A percentile compares a stretch with the other conserved stretches of the same genome.
phyloP scores from a whole-genome alignment of 345 rosid genomes.

The Eutrema yunnanense region DNA sequence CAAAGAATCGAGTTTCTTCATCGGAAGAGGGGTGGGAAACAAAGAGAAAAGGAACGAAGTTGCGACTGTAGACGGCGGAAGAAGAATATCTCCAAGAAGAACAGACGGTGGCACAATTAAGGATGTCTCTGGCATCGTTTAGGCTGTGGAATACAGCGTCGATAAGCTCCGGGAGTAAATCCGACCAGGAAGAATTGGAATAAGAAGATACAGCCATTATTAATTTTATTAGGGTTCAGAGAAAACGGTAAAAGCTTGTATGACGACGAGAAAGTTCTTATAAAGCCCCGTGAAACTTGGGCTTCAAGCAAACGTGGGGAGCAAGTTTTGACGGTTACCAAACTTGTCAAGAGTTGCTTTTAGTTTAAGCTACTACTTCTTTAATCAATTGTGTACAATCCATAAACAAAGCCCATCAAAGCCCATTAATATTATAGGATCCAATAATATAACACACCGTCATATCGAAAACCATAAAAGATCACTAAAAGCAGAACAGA shows the following conservation, averaged over 20 bases:
- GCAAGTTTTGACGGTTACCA: not conserved
- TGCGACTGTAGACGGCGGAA: not conserved
- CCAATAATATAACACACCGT: conserved; percentile 9
- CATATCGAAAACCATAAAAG: not conserved
- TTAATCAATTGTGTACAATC: not conserved
- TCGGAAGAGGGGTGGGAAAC: not conserved
- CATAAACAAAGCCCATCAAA: conserved; percentile 1
- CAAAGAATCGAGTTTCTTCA: not conserved
- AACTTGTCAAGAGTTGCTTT: not conserved
- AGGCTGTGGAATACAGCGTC: not conserved
- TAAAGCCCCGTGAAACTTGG: not conserved
- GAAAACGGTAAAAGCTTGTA: not conserved
- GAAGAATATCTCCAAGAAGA: conserved; percentile 23
- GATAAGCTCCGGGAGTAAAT: conserved; percentile 18
- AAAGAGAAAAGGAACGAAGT: conserved; percentile 15
- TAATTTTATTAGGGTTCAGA: not conserved
- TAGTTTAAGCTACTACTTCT: not conserved
- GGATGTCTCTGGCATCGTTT: not conserved
- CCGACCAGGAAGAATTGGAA: conserved; percentile 11
- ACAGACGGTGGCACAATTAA: conserved; percentile 12
- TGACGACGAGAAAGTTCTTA: not conserved
- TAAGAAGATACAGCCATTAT: not conserved
- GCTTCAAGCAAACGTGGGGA: not conserved
- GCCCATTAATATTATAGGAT: conserved; percentile 3
- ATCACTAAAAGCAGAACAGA: conserved; percentile 13